These are phyloP conservation scores for Selaginella moellendorffii DNA, from an alignment of 75 land plant genomes.

Conservation along the genomic window DNA sequence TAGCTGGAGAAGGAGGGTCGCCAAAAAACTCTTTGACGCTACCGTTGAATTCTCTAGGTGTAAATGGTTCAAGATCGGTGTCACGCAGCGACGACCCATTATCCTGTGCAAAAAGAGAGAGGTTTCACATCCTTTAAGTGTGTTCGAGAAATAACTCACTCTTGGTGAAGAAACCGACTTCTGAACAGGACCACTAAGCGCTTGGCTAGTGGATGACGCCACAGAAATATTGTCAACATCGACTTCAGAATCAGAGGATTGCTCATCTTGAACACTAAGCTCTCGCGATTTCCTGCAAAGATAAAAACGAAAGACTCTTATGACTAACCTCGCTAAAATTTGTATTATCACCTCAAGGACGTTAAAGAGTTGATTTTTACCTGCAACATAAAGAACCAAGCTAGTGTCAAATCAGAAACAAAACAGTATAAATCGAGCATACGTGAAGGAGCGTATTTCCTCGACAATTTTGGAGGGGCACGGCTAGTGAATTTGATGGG, in stretches of 20 bases:
- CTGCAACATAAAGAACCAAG: neutral
- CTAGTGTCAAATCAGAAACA: too few relatives aligned
- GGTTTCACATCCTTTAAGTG: too few relatives aligned
- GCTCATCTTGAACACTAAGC: neutral
- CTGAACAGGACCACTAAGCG: neutral
- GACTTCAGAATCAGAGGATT: neutral
- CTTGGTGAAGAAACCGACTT: neutral
- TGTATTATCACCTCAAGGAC: neutral
- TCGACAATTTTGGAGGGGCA: neutral
- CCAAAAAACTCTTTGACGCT: neutral
- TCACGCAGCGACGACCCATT: too few relatives aligned
- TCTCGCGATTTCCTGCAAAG: neutral
- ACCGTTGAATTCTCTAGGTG: neutral
- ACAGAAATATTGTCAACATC: neutral
- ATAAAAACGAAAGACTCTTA: too few relatives aligned
- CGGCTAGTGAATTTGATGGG: neutral
- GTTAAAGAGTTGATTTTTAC: neutral
- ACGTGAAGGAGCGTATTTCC: neutral
- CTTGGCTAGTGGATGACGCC: neutral
- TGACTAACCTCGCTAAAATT: too few relatives aligned
- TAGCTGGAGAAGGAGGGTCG: neutral
- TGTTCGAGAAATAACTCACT: too few relatives aligned
- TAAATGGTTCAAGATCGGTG: neutral
- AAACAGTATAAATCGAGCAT: neutral
- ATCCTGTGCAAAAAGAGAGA: too few relatives aligned